Evolutionary conservation across 257 asterid species (phyloP).

Genomic region (Solanum rostratum): DNA sequence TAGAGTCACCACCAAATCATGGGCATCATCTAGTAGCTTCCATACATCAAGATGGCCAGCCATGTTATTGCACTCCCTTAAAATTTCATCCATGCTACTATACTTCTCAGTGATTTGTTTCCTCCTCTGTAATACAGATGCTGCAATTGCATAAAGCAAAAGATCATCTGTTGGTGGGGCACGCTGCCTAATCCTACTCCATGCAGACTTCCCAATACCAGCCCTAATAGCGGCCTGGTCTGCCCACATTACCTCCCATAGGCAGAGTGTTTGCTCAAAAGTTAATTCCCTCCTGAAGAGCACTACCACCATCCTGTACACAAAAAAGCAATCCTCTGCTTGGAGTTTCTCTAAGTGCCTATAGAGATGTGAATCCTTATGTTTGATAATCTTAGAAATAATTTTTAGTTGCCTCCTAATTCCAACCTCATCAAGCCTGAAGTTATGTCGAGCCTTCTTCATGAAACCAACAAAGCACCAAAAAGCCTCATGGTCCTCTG

Average conservation of each 20-base stretch:
- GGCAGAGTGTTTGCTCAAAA: conserved; percentile 76
- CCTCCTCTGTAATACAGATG: conserved; percentile 69
- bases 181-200: conserved; percentile 55
- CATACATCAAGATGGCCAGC: conserved; percentile 78
- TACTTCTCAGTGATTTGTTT: conserved; percentile 73
- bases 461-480: conserved; percentile 92
- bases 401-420: conserved; percentile 60
- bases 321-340: conserved; percentile 90
- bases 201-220: conserved; percentile 51
- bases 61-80: conserved; percentile 82
- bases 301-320: conserved; percentile 91
- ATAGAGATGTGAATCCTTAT: conserved; percentile 73
- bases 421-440: conserved; percentile 88
- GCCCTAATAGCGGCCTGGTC: conserved; percentile 91
- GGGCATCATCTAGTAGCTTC: conserved; percentile 83
- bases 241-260: conserved; percentile 99
- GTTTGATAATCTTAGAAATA: conserved; percentile 64
- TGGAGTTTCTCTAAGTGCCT: conserved; percentile 77
- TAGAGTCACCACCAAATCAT: conserved; percentile 68
- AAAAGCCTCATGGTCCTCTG: conserved; percentile 69
- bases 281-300: conserved; percentile 72
- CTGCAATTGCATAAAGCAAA: conserved; percentile 78
- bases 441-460: conserved; percentile 83
- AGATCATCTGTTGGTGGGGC: conserved; percentile 87
- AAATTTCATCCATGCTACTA: conserved; percentile 81